Evolutionary conservation across 2,329 filamentous ascomycete genomes (phyloP).

Genomic region (Cladophialophora carrionii): DNA sequence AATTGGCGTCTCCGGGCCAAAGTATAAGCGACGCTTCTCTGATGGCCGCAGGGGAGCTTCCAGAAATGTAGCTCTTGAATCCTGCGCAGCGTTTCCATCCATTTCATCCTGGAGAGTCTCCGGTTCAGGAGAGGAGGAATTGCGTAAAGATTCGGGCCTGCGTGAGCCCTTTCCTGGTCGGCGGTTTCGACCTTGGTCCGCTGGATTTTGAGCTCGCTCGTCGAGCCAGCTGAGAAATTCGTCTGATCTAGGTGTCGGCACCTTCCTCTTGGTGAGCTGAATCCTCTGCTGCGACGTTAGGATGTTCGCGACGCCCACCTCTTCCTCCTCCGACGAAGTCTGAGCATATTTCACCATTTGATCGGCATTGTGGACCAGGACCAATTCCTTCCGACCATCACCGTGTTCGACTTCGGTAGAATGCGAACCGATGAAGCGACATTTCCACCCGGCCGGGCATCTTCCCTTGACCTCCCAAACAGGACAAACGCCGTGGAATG

Average conservation of each 20-base stretch:
- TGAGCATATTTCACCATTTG: conserved; percentile 34
- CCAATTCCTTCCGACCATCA: conserved; percentile 80
- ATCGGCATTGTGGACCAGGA: conserved; percentile 63
- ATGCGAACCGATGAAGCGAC: conserved; percentile 85
- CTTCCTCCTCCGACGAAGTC: conserved; percentile 40
- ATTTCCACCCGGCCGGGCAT: conserved; percentile 90
- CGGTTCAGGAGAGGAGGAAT: conserved; percentile 39
- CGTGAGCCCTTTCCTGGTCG: conserved; percentile 46
- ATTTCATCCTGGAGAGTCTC: conserved; percentile 46
- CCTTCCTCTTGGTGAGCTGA: conserved; percentile 72
- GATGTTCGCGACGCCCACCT: conserved; percentile 74
- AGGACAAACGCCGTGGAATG: conserved; percentile 77
- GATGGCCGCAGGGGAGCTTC: conserved; percentile 87
- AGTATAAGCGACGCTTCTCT: conserved; percentile 92
- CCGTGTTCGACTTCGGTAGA: conserved; percentile 76
- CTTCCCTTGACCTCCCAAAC: conserved; percentile 75
- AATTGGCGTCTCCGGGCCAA: conserved; percentile 87
- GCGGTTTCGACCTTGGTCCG: conserved; percentile 50
- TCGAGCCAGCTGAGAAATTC: conserved; percentile 78
- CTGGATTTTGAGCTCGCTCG: conserved; percentile 54
- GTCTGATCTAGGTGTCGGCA: conserved; percentile 72
- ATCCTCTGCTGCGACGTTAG: conserved; percentile 72
- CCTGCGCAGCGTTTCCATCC: conserved; percentile 58
- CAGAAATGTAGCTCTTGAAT: conserved; percentile 77
- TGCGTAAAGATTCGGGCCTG: conserved; percentile 29